Conservation (phyloP, 345 rosid species). For the Balakata baccata region DNA sequence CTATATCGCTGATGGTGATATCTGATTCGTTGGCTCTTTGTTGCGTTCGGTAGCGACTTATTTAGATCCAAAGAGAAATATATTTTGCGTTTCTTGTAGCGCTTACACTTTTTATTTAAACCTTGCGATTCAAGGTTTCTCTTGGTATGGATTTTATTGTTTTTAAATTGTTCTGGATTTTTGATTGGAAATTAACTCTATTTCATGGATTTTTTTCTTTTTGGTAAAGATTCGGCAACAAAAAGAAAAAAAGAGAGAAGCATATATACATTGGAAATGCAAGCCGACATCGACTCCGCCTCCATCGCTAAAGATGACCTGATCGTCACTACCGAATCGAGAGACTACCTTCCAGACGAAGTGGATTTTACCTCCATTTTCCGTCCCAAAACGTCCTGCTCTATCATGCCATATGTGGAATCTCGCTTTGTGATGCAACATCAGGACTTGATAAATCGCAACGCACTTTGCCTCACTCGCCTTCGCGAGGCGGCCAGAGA, state of each 20-base stretch:
- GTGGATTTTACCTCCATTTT: slow-evolving; percentile 18
- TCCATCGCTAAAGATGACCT: slow-evolving; percentile 21
- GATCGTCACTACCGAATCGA: not conserved
- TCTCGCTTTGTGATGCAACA: slow-evolving; percentile 39
- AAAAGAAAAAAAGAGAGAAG: not conserved
- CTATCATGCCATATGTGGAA: slow-evolving; percentile 15
- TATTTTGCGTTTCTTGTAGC: not conserved
- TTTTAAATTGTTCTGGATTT: not conserved
- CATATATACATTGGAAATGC: slow-evolving; percentile 18
- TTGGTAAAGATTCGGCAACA: not conserved
- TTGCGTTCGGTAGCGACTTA: not conserved
- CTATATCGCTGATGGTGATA: not conserved
- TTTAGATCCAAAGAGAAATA: slow-evolving; percentile 1
- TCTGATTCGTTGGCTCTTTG: not conserved
- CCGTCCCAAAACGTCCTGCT: not conserved
- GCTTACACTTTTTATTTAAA: not conserved
- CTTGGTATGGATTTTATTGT: not conserved
- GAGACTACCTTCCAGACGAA: slow-evolving; percentile 9
- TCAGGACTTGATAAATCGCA: slow-evolving; percentile 50
- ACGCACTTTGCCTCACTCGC: slow-evolving; percentile 33
- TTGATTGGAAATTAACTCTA: not conserved
- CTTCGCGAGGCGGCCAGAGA: slow-evolving; percentile 50
- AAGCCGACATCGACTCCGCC: slow-evolving; percentile 16
- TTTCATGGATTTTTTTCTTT: not conserved
- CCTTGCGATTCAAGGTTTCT: not conserved